phyloP scores from a whole-genome alignment of 2,329 filamentous ascomycete genomes.

The Trichoderma gracile region DNA sequence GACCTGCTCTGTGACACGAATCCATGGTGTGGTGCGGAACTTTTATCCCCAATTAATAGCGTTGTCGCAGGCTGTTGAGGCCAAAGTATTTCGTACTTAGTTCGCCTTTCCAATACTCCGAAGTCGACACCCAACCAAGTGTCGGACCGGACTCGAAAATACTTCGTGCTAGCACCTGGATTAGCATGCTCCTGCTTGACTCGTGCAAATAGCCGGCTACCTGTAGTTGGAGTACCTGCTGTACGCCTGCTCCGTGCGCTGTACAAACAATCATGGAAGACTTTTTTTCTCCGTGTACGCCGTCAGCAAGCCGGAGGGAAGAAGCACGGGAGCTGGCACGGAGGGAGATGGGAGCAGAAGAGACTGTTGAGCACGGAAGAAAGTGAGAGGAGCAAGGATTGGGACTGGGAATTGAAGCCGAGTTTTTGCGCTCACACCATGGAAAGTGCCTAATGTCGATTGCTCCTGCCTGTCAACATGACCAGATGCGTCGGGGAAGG shows the following conservation, averaged over 20 bases:
- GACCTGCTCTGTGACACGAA: neutral
- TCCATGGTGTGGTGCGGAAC: neutral
- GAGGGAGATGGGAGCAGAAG: neutral
- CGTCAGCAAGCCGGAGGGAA: neutral
- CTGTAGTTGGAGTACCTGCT: neutral
- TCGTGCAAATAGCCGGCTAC: slow-evolving; percentile 2
- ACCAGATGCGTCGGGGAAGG: neutral
- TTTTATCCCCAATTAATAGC: slow-evolving; percentile 16
- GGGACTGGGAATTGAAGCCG: neutral
- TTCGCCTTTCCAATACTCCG: slow-evolving; percentile 16
- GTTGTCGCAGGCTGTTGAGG: neutral
- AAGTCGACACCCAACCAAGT: slow-evolving; percentile 7
- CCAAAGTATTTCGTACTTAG: neutral
- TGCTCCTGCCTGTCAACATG: neutral
- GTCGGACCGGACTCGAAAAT: slow-evolving; percentile 20
- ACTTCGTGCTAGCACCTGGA: neutral
- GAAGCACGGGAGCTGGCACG: neutral
- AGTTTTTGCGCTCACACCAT: neutral
- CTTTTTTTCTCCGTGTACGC: neutral
- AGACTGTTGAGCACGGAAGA: neutral
- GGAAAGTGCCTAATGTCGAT: neutral
- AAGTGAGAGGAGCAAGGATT: neutral
- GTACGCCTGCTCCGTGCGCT: slow-evolving; percentile 5
- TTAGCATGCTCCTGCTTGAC: slow-evolving; percentile 22
- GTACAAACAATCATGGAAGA: neutral